Evolutionary conservation across 768 basidiomycete genomes (phyloP), one percentile per base, ranked within the genome.

Genomic region (Pisolithus tinctorius): DNA sequence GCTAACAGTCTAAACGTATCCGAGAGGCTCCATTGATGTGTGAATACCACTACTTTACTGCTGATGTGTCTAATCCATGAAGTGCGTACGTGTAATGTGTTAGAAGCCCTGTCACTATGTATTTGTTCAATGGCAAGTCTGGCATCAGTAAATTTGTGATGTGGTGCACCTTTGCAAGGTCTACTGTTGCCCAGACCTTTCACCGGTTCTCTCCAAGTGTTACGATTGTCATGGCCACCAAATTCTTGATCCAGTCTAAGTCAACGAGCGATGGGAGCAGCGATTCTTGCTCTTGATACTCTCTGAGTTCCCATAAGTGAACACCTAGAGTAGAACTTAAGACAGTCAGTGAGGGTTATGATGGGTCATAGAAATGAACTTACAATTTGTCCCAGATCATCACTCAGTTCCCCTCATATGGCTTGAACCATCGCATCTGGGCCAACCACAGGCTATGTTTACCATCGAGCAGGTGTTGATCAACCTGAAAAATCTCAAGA

Each of bases 371-470:
- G 25, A 9, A 31, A 16, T 16, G 5, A 38, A 38, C 37, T 38
- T 17, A 38, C 37, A 38, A 38, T 14, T 38, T 5, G 6, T 38
- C 37, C 37, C 37, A 38, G 17, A 38, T 38, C 5, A 5, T 38
- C 37, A 13, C 17, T 38, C 17, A 5, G 6, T 7, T 7, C 37
- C 37, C 37, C 13, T 38, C 14, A 17, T 38, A 51, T 1, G 25
- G 39, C 27, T 46, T 51, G 43, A 51, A 47, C 50, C 50, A 51
- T 20, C 38, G 23, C 44, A 46, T 51, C 7, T 37, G 16, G 11
- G 25, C 20, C 20, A 20, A 20, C 20, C 20, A 20, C 20, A 20
- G 20, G 20, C 20, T 20, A 20, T 20, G 20, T 20, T 20, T 20
- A 20, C 20, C 20, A 1, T 20, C 2, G 20, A 20, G 20, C 20